Evolutionary conservation across 2,329 filamentous ascomycete species (phyloP), one percentile per base, ranked within the genome.

Genomic region (Rachicladosporium sp.): DNA sequence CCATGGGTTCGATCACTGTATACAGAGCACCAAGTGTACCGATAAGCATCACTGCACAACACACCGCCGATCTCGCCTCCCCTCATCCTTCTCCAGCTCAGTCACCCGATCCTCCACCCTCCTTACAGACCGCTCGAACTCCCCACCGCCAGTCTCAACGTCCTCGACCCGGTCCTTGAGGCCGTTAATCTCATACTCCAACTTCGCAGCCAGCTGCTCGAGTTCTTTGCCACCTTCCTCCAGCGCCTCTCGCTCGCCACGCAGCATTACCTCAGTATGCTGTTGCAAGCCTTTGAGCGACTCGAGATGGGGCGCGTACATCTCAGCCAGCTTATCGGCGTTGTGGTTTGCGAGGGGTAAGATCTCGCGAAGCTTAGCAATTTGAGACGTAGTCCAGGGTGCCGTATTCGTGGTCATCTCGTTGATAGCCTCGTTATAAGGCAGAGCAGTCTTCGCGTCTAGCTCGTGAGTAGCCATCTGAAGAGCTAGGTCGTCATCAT

Each of bases 161-260:
- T 96, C 89, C 51, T 83, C 73, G 7, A 94, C 80, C 52, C 86
- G 86, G 35, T 79, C 77, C 36, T 78, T 70, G n/a, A 96, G 66
- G 10, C 78, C 77, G 43, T 81, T 76, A 45, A 95, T 80, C 65
- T 95, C 89, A 60, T 96, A 96, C 53, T 96, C 88, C 40, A 96
- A 69, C 60, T 88, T 88, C 12, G 86, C 85, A 2, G 81, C 77
- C 31, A 93, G 67, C 13, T 81, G 74, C 57, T 93, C 87, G 10
- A 95, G 70, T 46, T 91, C 83, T 57, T 81, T 81, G 44, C 87
- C 68, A 10, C 73, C 72, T 54, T 91, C 84, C 3, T 73, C 74
- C 30, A 93, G 66, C 38, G 73, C 70, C 13, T 71, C 69, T 31
- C 79, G 74, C 60, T 93, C 82, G 35, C 80, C 75, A 0, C 71